These are phyloP conservation scores for Trichomonascus vanleenenianus DNA, from an alignment of 805 yeast species.

Conservation along the genomic window DNA sequence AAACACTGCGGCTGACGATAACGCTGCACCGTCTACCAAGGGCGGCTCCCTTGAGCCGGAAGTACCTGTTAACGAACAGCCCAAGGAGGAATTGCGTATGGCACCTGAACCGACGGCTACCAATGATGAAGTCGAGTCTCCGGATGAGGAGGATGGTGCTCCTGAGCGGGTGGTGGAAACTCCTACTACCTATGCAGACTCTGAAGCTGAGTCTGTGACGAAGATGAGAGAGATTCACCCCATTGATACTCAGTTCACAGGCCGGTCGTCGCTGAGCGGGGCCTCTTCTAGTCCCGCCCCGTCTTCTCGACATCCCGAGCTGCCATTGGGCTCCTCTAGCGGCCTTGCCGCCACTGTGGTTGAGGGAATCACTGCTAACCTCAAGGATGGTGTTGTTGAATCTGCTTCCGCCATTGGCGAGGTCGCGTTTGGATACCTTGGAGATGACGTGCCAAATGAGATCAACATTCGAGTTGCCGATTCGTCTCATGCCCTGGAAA, in stretches of 20 bases:
- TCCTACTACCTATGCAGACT: too few relatives aligned
- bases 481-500: conserved; percentile 34
- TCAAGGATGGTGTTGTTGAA: conserved; percentile 55
- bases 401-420: conserved; percentile 73
- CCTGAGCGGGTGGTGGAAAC: too few relatives aligned
- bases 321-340: conserved; percentile 16
- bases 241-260: conserved; percentile 2
- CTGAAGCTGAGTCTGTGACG: too few relatives aligned
- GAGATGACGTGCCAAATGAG: conserved; percentile 17
- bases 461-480: conserved; percentile 8
- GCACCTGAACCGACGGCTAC: too few relatives aligned
- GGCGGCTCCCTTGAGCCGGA: too few relatives aligned
- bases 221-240: conserved; percentile 6
- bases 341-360: conserved; percentile 69
- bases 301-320: conserved; percentile 21
- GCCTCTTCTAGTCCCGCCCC: conserved; percentile 6
- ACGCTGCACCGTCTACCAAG: too few relatives aligned
- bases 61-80: too few relatives aligned
- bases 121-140: too few relatives aligned
- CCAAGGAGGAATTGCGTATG: too few relatives aligned
- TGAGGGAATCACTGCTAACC: conserved; percentile 73
- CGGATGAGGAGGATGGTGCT: too few relatives aligned
- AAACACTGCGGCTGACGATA: too few relatives aligned
- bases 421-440: conserved; percentile 66
- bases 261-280: conserved; percentile 2